These are phyloP conservation scores for Suhomyces terraborum DNA, from an alignment of 1,139 yeast genomes.

Conservation along the genomic window DNA sequence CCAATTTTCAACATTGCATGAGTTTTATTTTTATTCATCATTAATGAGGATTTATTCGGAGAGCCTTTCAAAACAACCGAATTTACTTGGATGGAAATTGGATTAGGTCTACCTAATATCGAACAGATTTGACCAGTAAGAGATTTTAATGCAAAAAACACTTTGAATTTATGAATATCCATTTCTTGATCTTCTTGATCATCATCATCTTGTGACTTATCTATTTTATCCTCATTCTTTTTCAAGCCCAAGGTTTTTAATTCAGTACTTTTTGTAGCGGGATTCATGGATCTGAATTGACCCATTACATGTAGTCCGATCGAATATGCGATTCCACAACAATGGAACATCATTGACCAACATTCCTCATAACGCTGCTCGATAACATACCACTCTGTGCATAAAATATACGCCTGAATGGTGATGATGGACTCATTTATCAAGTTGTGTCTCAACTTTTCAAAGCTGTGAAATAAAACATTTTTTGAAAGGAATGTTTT, in stretches of 20 bases:
- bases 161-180: conserved; percentile 41
- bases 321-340: conserved; percentile 52
- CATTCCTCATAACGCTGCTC: conserved; percentile 53
- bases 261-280: conserved; percentile 9
- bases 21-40: conserved; percentile 29
- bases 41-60: conserved; percentile 20
- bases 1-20: conserved; percentile 45
- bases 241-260: conserved; percentile 4
- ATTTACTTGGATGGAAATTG: conserved; percentile 53
- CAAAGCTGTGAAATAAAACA: conserved; percentile 38
- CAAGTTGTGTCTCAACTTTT: conserved; percentile 47
- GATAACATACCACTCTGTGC: conserved; percentile 52
- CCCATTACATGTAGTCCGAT: conserved; percentile 54
- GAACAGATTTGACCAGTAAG: conserved; percentile 53
- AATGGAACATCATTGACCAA: conserved; percentile 52
- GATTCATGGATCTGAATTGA: conserved; percentile 22
- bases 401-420: conserved; percentile 51
- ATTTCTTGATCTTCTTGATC: conserved; percentile 29
- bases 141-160: conserved; percentile 54
- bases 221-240: conserved; percentile 2
- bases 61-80: conserved; percentile 34
- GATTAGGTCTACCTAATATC: conserved; percentile 57
- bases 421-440: conserved; percentile 49
- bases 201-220: conserved; percentile 7
- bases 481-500: conserved; percentile 33